Evolutionary conservation across 306 rosid species (phyloP).

Genomic region (Trifolium repens): DNA sequence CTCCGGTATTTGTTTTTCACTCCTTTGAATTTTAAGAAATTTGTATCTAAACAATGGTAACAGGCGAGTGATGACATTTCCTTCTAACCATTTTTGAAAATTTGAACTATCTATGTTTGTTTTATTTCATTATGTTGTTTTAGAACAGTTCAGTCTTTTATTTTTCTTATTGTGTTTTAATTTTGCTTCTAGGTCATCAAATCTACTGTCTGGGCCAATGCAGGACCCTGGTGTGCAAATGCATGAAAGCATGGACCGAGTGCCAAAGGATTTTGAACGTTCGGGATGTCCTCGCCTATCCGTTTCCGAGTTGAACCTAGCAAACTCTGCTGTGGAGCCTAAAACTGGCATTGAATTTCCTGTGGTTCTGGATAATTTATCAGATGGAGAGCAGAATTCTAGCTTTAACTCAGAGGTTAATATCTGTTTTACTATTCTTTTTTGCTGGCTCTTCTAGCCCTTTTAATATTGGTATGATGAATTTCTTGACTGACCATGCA

Average conservation of each 20-base stretch:
- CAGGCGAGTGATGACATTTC: not conserved
- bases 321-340: constrained; percentile 74
- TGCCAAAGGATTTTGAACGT: constrained; percentile 63
- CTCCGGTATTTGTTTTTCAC: not conserved
- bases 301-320: constrained; percentile 56
- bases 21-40: not conserved
- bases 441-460: constrained; percentile 8
- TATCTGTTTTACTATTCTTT: constrained; percentile 24
- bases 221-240: constrained; percentile 57
- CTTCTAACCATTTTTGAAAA: not conserved
- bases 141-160: constrained; percentile 31
- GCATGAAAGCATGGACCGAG: constrained; percentile 53
- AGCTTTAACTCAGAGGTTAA: constrained; percentile 75
- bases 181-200: constrained; percentile 66
- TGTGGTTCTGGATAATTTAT: constrained; percentile 57
- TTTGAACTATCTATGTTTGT: not conserved
- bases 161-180: constrained; percentile 21
- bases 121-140: not conserved
- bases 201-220: constrained; percentile 60
- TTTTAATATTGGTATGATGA: constrained; percentile 17
- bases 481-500: constrained; percentile 16
- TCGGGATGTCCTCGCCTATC: constrained; percentile 56
- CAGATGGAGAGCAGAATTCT: constrained; percentile 54
- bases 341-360: constrained; percentile 96
- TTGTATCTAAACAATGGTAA: not conserved